These are phyloP conservation scores for Balakata baccata DNA, from an alignment of 345 rosid species.

Conservation along the genomic window DNA sequence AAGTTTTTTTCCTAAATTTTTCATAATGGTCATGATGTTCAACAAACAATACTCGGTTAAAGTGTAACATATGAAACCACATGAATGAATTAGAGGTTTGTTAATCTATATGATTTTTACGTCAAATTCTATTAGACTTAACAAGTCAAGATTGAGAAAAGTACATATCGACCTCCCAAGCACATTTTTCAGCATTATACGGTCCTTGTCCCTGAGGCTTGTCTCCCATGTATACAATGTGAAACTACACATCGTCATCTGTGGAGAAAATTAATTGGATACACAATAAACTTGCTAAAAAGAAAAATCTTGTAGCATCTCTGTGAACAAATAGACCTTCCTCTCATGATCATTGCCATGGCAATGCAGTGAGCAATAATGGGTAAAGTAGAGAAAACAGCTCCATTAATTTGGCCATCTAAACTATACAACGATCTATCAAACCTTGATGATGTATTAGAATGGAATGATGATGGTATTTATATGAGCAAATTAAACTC, in stretches of 20 bases:
- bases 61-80: neutral
- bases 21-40: too few relatives aligned
- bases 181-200: slow-evolving; percentile 34
- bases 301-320: too few relatives aligned
- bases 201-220: slow-evolving; percentile 24
- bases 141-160: too few relatives aligned
- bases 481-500: slow-evolving; percentile 11
- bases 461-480: slow-evolving; percentile 1
- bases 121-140: too few relatives aligned
- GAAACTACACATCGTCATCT: slow-evolving; percentile 15
- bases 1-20: too few relatives aligned
- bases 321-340: slow-evolving; percentile 18
- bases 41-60: too few relatives aligned
- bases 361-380: slow-evolving; percentile 23
- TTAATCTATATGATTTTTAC: too few relatives aligned
- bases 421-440: neutral
- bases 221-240: slow-evolving; percentile 44
- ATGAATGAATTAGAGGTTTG: neutral
- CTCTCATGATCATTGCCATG: slow-evolving; percentile 21
- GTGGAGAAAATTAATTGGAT: too few relatives aligned
- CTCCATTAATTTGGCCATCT: slow-evolving; percentile 17
- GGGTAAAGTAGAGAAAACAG: slow-evolving; percentile 17
- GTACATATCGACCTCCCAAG: slow-evolving; percentile 31
- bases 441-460: neutral
- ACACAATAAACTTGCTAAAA: neutral